Evolutionary conservation across 495 filamentous ascomycete species (phyloP), one percentile per base, ranked within the genome.

Genomic region (Podospora fimiseda): DNA sequence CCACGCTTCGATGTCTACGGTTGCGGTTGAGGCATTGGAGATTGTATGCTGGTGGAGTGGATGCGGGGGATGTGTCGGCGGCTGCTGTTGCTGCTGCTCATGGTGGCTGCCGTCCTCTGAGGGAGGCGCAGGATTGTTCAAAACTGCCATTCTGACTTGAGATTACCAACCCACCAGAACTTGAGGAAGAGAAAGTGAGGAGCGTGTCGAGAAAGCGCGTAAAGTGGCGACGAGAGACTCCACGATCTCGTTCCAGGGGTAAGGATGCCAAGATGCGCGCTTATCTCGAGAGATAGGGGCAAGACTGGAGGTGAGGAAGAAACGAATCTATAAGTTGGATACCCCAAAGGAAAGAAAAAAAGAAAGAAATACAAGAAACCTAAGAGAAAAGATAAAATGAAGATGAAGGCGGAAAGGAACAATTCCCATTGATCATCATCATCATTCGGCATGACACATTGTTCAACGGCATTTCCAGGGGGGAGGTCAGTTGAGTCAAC

Each of bases 1-100:
- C 78, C 76, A 79, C 27, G 76, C 56, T 50, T 73, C 74, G 48
- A 78, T 72, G 55, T 79, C 71, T 39, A 74, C 56, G 40, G 61
- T 57, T 9, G 59, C 60, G 36, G 65, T 67, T 19, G 68, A 63
- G 53, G 62, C 60, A 45, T 57, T 54, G 33, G 60, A 67, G n/a
- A 63, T 24, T 9, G 60, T 52, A 51, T 65, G 68, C 48, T 67
- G 66, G 48, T 59, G 58, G 11, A 57, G 37, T 1, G 39, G 13
- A 13, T 43, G 27, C 15, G 36, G 27, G 18, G 55, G 40, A 52
- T 15, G 53, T 55, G 30, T 49, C 43, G 49, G 67, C 48, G n/a
- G 63, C 40, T 41, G 45, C 37, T 27, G 48, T 6, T 22, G 50
- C 6, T 47, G 52, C 3, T 52, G 8, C n/a, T 37, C 23, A n/a